Evolutionary conservation across 78 protist species (phyloP), one percentile per base, ranked within the genome.

Genomic region (Capsaspora owczarzaki): DNA sequence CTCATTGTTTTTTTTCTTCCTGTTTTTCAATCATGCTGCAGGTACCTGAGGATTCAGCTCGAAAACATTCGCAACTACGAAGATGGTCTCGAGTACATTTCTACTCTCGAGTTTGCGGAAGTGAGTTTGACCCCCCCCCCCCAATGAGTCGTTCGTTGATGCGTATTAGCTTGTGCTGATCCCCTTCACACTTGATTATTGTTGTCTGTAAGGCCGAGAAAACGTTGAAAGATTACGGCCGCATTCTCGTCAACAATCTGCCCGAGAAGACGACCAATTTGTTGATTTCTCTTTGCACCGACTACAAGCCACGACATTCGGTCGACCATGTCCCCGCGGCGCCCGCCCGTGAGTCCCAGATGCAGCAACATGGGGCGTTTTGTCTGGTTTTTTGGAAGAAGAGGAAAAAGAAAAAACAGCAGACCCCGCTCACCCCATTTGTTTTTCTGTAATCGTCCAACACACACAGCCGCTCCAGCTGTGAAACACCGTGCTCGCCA

Each of bases 211-310:
- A 56, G 66, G 66, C 66, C 8, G 66, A 56, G n/a, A 56, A 56
- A 29, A 78, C 42, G 47, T 35, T 93, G 77, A 44, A 81, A 41
- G 81, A 87, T 75, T 91, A 91, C 69, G 97, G 97, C 40, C 93
- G 91, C 82, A 49, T 35, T 23, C 68, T 94, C 23, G 89, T 93
- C 27, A 42, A 72, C 1, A 47, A 71, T 56, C 41, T 83, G 0
- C 94, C 96, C 0, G 78, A 86, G 53, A 71, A 72, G 46, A 86
- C 97, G 27, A 91, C 96, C 2, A 27, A 63, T 8, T 71, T 92
- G 0, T 79, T 94, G 40, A 83, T 86, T 82, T 56, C 42, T 38
- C 78, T 94, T 22, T 94, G 96, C 83, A 89, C 95, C 10, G 77
- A 83, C 46, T 90, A 86, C 63, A 76, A 66, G 49, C 76, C 86